A percentile compares a stretch with the other conserved stretches of the same genome.
phyloP scores from a whole-genome alignment of 129 eudicot genomes.

The Heracleum sosnowskyi region DNA sequence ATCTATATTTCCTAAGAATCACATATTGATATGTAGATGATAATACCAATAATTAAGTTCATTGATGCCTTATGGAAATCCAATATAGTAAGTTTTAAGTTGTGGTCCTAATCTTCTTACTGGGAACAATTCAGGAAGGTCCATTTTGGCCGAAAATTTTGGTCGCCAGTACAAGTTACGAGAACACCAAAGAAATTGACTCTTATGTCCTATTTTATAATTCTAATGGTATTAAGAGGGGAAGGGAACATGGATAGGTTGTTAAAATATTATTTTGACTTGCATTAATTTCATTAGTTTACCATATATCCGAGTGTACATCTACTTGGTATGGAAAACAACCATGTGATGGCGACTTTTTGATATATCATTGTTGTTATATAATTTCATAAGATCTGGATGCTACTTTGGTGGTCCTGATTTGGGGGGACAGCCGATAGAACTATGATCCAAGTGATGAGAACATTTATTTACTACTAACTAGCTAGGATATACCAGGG shows the following conservation, averaged over 20 bases:
- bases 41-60: not conserved
- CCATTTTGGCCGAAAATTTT: not conserved
- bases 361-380: not conserved
- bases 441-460: not conserved
- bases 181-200: not conserved
- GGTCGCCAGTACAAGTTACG: not conserved
- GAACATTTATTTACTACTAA: not conserved
- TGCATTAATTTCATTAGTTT: not conserved
- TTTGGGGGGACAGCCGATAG: slow-evolving; percentile 10
- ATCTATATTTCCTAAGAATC: not conserved
- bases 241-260: not conserved
- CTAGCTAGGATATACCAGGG: not conserved
- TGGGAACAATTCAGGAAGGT: not conserved
- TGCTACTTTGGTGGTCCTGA: slow-evolving; percentile 21
- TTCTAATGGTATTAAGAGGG: not conserved
- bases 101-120: not conserved
- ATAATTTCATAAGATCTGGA: not conserved
- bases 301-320: not conserved
- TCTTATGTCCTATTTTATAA: not conserved
- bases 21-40: not conserved
- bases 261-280: not conserved
- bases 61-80: not conserved
- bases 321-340: not conserved
- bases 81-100: not conserved
- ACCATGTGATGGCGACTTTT: not conserved